Percentiles rank a stretch among this genome's conserved stretches.
phyloP scores from a whole-genome alignment of 2,329 filamentous ascomycete species.

The Colletotrichum noveboracense region DNA sequence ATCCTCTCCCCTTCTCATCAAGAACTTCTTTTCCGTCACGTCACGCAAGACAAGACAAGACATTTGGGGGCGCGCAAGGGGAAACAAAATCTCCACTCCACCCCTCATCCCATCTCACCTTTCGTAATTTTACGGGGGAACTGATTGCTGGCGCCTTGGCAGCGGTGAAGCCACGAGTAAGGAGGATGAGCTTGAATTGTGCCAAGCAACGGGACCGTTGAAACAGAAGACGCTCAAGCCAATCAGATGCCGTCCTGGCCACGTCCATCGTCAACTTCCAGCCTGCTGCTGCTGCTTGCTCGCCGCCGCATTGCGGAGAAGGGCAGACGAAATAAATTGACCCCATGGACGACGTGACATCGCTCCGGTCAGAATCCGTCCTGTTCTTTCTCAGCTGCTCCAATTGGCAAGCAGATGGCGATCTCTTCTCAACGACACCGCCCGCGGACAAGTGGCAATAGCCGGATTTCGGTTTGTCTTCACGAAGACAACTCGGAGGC shows the following conservation, averaged over 20 bases:
- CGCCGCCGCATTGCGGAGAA: slow-evolving; percentile 6
- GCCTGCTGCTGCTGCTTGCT: background rate
- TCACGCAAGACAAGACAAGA: background rate
- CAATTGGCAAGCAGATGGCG: background rate
- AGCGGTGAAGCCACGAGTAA: background rate
- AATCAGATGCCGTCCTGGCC: background rate
- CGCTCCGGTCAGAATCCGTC: slow-evolving; percentile 10
- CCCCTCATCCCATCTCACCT: background rate
- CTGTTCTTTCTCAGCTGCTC: background rate
- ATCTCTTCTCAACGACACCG: background rate
- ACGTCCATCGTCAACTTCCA: background rate
- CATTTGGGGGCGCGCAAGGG: background rate
- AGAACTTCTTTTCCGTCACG: background rate
- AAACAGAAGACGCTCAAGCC: background rate
- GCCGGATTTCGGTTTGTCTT: background rate
- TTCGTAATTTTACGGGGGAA: background rate
- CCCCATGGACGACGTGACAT: slow-evolving; percentile 1
- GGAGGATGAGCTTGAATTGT: slow-evolving; percentile 4
- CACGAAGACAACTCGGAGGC: background rate
- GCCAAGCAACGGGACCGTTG: slow-evolving; percentile 2
- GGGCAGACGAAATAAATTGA: background rate
- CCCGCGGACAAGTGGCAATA: background rate
- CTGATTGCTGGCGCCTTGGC: background rate
- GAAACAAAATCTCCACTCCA: background rate
- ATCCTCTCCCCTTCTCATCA: background rate